Evolutionary conservation across 2,329 filamentous ascomycete species (phyloP), one percentile per base, ranked within the genome.

Genomic region (Beauveria brongniartii): DNA sequence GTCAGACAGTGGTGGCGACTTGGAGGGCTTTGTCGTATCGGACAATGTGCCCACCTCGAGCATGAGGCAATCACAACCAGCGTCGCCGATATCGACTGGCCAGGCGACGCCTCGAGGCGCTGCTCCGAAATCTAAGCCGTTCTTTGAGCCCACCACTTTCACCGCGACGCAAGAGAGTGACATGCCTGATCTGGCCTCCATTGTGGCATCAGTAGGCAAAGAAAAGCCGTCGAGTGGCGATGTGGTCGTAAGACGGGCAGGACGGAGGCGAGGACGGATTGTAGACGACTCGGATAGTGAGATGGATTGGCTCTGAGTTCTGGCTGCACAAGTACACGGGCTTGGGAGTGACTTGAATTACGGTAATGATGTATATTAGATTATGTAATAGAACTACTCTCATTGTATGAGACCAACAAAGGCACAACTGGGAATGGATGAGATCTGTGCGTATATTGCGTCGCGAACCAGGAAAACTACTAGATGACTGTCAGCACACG

Each of bases 21-120:
- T 84, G 16, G 61, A 82, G 65, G 75, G 84, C 73, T 81, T 90
- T 72, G 69, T 90, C 67, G 76, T 86, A 68, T 70, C 75, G 64
- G 71, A 85, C 71, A 71, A 85, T 62, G 68, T 70, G 41, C 63
- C 71, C 5, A 67, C 68, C 0, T 77, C 75, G 1, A 77, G 76
- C 64, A 70, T 71, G 65, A 68, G 63, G 34, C 69, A 72, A 16
- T 72, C 69, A 6, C 64, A 65, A 34, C 67, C 68, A 16, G 69
- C 71, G n/a, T 69, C 70, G 30, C 64, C 70, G 10, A 64, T 64
- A 3, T 65, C 66, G 16, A 61, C 63, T 1, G 63, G 63, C 26
- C 66, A 67, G 53, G 65, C 41, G 41, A 67, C 63, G 7, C 66
- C 61, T 26, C 62, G 60, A 24, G 41, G 51, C 16, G 56, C 40